Percentiles rank a stretch among this genome's conserved stretches.
Evolutionary conservation across 306 rosid species (phyloP).

Genomic region (Bauhinia variegata): DNA sequence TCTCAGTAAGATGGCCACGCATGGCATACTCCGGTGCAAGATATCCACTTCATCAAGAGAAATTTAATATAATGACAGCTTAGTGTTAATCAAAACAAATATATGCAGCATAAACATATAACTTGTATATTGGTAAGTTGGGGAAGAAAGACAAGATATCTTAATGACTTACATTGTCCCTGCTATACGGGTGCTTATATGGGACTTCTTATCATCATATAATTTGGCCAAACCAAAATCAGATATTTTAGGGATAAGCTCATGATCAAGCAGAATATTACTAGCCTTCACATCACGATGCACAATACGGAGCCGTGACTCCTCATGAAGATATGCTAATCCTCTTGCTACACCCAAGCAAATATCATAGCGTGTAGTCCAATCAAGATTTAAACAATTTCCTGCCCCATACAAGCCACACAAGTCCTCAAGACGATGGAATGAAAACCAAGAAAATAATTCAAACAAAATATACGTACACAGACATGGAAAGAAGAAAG

Average conservation of each 20-base stretch:
- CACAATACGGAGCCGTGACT: conserved; percentile 69
- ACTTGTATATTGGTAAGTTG: not conserved
- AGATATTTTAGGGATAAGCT: conserved; percentile 75
- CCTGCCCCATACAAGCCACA: conserved; percentile 43
- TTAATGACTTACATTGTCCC: conserved; percentile 68
- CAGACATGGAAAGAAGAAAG: not conserved
- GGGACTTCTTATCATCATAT: conserved; percentile 76
- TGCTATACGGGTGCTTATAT: conserved; percentile 78
- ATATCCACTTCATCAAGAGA: conserved; percentile 48
- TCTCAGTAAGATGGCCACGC: no score
- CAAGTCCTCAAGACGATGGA: not conserved
- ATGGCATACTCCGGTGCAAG: no score
- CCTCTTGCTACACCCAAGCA: conserved; percentile 82
- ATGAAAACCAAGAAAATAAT: no score
- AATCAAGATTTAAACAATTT: conserved; percentile 52
- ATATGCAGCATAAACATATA: not conserved
- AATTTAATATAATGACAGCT: conserved; percentile 8
- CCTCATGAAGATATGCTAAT: conserved; percentile 76
- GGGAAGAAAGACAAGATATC: conserved; percentile 8
- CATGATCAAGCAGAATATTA: conserved; percentile 68
- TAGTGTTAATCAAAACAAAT: conserved; percentile 18
- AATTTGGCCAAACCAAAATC: conserved; percentile 83
- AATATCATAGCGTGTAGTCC: no score
- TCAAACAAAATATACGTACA: not conserved
- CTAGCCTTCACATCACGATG: conserved; percentile 90